A percentile compares a stretch with the other conserved stretches of the same genome.
These are phyloP conservation scores for Hirsutella rhossiliensis DNA, from an alignment of 2,329 filamentous ascomycete species.

Conservation along the genomic window DNA sequence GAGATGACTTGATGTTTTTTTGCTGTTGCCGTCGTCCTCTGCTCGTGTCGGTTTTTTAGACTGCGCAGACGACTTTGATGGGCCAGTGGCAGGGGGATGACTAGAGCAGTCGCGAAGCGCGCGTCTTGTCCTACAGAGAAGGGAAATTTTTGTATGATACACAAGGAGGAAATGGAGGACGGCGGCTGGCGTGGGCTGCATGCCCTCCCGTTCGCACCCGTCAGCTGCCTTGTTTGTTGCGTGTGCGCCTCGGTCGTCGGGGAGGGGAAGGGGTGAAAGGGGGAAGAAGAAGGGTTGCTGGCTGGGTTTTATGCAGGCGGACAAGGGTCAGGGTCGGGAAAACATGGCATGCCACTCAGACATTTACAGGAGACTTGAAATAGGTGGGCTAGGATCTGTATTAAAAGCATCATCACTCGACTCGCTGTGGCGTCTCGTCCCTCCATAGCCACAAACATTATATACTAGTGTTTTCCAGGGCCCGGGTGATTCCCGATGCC, in stretches of 20 bases:
- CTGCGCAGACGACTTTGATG: background rate
- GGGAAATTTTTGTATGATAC: background rate
- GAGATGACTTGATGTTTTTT: background rate
- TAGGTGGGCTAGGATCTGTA: background rate
- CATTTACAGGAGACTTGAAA: background rate
- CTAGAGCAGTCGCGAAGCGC: background rate
- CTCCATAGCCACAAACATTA: no score
- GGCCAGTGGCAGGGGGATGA: background rate
- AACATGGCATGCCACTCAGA: background rate
- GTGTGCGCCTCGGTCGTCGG: no score
- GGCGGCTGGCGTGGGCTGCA: background rate
- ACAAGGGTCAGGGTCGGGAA: background rate
- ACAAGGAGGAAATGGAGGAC: background rate
- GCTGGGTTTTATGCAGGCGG: no score
- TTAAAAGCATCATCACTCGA: slow-evolving; percentile 3
- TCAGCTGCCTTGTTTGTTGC: background rate
- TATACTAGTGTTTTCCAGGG: no score
- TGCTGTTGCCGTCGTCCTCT: background rate
- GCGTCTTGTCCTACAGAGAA: background rate
- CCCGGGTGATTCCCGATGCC: no score
- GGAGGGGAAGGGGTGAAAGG: no score
- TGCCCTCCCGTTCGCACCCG: background rate
- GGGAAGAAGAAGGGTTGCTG: no score
- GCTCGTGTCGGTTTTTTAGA: background rate
- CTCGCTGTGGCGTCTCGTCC: background rate